phyloP scores from a whole-genome alignment of 106 monocot species.

The Acorus gramineus region DNA sequence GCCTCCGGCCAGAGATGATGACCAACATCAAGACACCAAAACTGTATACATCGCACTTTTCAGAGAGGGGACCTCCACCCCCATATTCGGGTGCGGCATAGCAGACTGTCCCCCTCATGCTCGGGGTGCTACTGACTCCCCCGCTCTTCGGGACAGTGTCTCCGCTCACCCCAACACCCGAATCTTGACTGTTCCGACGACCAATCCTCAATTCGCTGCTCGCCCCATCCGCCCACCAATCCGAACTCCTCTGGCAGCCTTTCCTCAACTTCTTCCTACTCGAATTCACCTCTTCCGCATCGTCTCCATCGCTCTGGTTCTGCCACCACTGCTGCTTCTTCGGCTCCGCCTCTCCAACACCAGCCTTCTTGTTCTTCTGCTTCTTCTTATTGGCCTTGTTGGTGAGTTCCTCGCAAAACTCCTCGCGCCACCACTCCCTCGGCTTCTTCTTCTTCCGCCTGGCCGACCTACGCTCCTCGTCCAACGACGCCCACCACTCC shows the following conservation, averaged over 20 bases:
- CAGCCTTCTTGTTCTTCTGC: slow-evolving; percentile 12
- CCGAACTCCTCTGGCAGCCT: slow-evolving; percentile 25
- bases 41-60: slow-evolving; percentile 95
- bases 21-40: slow-evolving; percentile 88
- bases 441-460: slow-evolving; percentile 42
- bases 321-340: slow-evolving; percentile 44
- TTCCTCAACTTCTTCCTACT: slow-evolving; percentile 40
- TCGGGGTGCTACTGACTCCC: slow-evolving; percentile 82
- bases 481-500: slow-evolving; percentile 57
- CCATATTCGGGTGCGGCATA: slow-evolving; percentile 86
- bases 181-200: slow-evolving; percentile 45
- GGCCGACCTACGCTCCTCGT: slow-evolving; percentile 33
- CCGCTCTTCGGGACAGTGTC: slow-evolving; percentile 62
- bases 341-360: slow-evolving; percentile 9
- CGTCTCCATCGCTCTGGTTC: slow-evolving; percentile 41
- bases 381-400: slow-evolving; percentile 51
- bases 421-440: slow-evolving; percentile 92
- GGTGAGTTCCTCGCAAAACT: slow-evolving; percentile 76
- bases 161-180: slow-evolving; percentile 14
- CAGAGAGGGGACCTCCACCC: slow-evolving; percentile 58
- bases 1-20: slow-evolving; percentile 78
- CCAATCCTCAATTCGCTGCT: slow-evolving; percentile 14
- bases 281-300: background rate
- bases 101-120: slow-evolving; percentile 95
- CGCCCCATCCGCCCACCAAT: slow-evolving; percentile 31